Percentiles rank a stretch among this genome's conserved stretches.
These are phyloP conservation scores for Chaetoceros tenuissimus DNA, from an alignment of 108 stramenopile species.

Conservation along the genomic window DNA sequence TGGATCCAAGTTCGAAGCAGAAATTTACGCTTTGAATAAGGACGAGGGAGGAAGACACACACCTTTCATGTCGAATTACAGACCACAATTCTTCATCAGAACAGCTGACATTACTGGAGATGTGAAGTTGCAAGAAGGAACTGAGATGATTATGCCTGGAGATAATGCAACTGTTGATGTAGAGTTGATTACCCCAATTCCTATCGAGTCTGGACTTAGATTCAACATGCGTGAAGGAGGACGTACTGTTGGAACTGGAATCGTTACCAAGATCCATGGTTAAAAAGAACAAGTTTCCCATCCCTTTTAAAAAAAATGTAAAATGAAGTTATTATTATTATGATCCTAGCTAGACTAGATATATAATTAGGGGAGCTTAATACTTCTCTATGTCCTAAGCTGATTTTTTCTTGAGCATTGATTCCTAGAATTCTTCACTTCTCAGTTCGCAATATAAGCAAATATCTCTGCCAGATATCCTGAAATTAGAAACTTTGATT, in stretches of 20 bases:
- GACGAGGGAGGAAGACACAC: slow-evolving; percentile 99
- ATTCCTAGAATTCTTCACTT: too few relatives aligned
- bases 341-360: too few relatives aligned
- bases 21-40: slow-evolving; percentile 94
- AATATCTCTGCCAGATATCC: too few relatives aligned
- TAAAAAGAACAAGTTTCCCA: slow-evolving; percentile 5
- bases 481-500: too few relatives aligned
- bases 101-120: slow-evolving; percentile 98
- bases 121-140: slow-evolving; percentile 79
- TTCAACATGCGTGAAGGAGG: slow-evolving; percentile 99
- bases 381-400: too few relatives aligned
- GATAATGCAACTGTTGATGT: slow-evolving; percentile 93
- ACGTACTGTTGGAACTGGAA: slow-evolving; percentile 96
- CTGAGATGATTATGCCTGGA: slow-evolving; percentile 99
- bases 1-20: slow-evolving; percentile 90
- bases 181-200: slow-evolving; percentile 90
- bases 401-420: too few relatives aligned
- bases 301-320: neutral
- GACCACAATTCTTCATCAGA: slow-evolving; percentile 99
- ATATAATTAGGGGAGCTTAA: too few relatives aligned
- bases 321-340: too few relatives aligned
- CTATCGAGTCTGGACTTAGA: slow-evolving; percentile 89
- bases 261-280: slow-evolving; percentile 84
- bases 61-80: slow-evolving; percentile 97
- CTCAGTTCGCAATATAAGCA: too few relatives aligned